Evolutionary conservation across 306 rosid genomes (phyloP), one percentile per base, ranked within the genome.

Genomic region (Albizia julibrissin): DNA sequence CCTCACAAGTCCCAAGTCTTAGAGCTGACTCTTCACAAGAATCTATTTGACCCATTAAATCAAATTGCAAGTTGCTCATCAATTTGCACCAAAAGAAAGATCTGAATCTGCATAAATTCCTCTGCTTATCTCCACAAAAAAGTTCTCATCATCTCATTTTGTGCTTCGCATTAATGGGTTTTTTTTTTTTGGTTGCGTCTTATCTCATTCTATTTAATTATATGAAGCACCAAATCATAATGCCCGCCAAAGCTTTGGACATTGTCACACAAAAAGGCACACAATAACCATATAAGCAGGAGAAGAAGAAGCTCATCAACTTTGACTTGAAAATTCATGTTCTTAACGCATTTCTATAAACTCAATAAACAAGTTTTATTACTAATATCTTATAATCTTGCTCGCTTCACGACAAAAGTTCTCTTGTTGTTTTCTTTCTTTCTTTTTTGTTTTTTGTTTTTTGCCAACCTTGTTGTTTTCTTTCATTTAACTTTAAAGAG

Each of bases 31-130:
- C 82, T 65, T 84, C 72, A 50, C 69, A 39, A 75, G 79, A 81
- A 80, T 87, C 72, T 74, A 29, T 80, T 86, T 74, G 84, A 80
- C 87, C 84, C 84, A 86, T 88, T 82, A 80, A 83, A 85, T 84
- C 78, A 61, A 84, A 44, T 59, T 21, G 85, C 92, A 90, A 88
- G 81, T 88, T 88, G 89, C 64, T 49, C 12, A 64, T 78, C 93
- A 85, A 89, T 69, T 88, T 86, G 92, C 85, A 77, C 78, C 62
- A 64, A 64, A 84, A 84, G 64, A 72, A 84, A 86, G 61, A 83
- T 69, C 79, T 44, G 79, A 84, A 74, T 82, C 82, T 76, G 90
- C 86, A 82, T 82, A 82, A 84, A 82, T 90, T 84, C 92, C 71
- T 71, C 84, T 73, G 54, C 79, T 83, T 76, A 79, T 83, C 87